Evolutionary conservation across 257 asterid species (phyloP), one percentile per base, ranked within the genome.

Genomic region (Gentiana straminea): DNA sequence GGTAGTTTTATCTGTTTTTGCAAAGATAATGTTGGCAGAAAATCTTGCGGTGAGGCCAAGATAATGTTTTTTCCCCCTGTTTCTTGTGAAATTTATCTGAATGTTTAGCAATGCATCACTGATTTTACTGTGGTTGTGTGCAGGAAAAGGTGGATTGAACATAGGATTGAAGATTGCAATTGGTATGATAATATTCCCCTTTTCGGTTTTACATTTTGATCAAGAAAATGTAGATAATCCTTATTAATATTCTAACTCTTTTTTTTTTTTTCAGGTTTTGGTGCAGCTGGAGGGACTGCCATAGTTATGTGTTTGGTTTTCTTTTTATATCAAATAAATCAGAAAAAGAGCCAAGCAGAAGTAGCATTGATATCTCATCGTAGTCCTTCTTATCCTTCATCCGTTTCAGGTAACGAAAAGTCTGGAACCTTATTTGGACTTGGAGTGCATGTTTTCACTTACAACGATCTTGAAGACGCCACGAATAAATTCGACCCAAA

Each of bases 391-490:
- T 36, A 65, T 73, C 76, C 77, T 13, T 75, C 92, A 58, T 62
- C 83, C 2, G 65, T 35, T 43, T 61, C 70, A 2, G 79, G 78
- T 48, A 72, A 64, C 60, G 81, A 73, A 39, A 62, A 70, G 51
- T 52, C 60, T 1, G 66, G 74, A 4, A 49, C 81, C 41, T 68
- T 76, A 61, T 66, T 67, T 1, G 46, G 46, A 10, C 24, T 15
- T 15, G 97, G 95, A 32, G 92, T 75, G 59, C 87, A 77, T 51
- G 65, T 86, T 58, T 89, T 86, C 55, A 69, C 57, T 59, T 81
- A 79, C 53, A 13, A 64, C 5, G 97, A 89, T 60, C 89, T 89
- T 24, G 86, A 86, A 80, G 79, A 70, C 70, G 97, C 97, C 51
- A 89, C 97, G 1, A 67, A 80, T 59, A 60, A 62, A 32, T 89